Evolutionary conservation across 495 filamentous ascomycete species (phyloP), one percentile per base, ranked within the genome.

Genomic region (Aspergillus sclerotiicarbonarius): DNA sequence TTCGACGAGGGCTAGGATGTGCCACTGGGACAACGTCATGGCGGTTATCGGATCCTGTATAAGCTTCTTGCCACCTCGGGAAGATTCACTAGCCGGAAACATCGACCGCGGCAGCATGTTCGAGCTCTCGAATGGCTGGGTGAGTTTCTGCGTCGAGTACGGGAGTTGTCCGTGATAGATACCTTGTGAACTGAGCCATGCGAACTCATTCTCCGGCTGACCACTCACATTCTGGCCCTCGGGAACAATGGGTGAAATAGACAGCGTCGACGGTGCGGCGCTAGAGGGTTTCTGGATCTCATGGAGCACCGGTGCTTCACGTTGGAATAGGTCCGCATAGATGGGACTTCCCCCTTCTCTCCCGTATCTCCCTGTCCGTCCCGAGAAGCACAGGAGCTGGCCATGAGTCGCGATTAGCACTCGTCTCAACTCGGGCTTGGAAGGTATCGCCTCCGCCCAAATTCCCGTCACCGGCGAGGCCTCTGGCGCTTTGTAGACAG

Each of bases 11-110:
- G 86, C 82, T n/a, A 98, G 72, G 48, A 96, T 82, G 69, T 98
- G 94, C 88, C 92, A 96, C 65, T 95, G 91, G 3, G 91, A 93
- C 29, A 98, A 76, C 4, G 89, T 86, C 69, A 95, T 86, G n/a
- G 89, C 88, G 30, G 85, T 82, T 35, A 96, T 84, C 0, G 82
- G 81, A 30, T 93, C 89, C 58, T 86, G 80, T 5, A 83, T 80
- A 12, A 87, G 67, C 57, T 83, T 84, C 57, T 76, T 82, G 19
- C 89, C 84, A 53, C 87, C 85, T 25, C 81, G 76, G 3, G 82
- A 65, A n/a, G 80, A 80, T 62, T 90, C 86, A 4, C 82, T 76
- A 15, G 82, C 80, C 4, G 89, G 85, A 47, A 97, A 79, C 46
- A 88, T 82, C 0, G 87, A 80, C 59, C 84, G 86, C 41, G 88